Conservation (phyloP, 2,329 filamentous ascomycete species). For the Mollisiaceae sp. region DNA sequence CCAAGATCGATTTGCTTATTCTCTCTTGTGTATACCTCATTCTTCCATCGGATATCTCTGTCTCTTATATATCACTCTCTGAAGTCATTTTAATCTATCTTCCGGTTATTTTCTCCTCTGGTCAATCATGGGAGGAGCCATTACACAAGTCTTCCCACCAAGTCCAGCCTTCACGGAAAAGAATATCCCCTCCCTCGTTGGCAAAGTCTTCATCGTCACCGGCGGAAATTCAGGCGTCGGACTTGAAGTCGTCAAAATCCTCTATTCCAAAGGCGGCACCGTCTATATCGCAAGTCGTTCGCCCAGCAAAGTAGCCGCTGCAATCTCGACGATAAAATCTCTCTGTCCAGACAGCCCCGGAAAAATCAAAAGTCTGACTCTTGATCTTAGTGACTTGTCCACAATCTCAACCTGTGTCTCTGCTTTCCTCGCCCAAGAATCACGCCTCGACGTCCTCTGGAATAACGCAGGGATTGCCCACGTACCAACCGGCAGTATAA, state of each 20-base stretch:
- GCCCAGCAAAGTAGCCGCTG: conserved; percentile 41
- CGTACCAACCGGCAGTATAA: conserved; percentile 37
- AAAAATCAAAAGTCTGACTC: conserved; percentile 42
- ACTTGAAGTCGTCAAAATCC: conserved; percentile 44
- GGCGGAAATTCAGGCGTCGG: conserved; percentile 42
- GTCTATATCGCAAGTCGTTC: conserved; percentile 51
- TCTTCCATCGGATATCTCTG: background rate
- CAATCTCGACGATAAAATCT: conserved; percentile 43
- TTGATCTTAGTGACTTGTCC: conserved; percentile 47
- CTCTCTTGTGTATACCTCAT: background rate
- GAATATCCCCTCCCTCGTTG: conserved; percentile 45
- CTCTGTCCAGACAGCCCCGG: conserved; percentile 43
- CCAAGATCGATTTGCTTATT: too few species aligned
- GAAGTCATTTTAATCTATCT: background rate
- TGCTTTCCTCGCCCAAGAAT: conserved; percentile 44
- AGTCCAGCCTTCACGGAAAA: conserved; percentile 49
- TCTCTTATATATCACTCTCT: background rate
- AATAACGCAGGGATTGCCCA: conserved; percentile 47
- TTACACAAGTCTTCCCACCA: conserved; percentile 41
- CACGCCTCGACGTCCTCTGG: conserved; percentile 47
- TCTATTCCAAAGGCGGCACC: conserved; percentile 48
- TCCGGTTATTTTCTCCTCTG: background rate
- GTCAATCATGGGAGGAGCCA: conserved; percentile 14
- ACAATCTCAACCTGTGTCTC: conserved; percentile 44
- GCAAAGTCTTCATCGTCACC: conserved; percentile 51